These are phyloP conservation scores for Nannizziopsis barbatae DNA, from an alignment of 2,329 filamentous ascomycete genomes.

Conservation along the genomic window DNA sequence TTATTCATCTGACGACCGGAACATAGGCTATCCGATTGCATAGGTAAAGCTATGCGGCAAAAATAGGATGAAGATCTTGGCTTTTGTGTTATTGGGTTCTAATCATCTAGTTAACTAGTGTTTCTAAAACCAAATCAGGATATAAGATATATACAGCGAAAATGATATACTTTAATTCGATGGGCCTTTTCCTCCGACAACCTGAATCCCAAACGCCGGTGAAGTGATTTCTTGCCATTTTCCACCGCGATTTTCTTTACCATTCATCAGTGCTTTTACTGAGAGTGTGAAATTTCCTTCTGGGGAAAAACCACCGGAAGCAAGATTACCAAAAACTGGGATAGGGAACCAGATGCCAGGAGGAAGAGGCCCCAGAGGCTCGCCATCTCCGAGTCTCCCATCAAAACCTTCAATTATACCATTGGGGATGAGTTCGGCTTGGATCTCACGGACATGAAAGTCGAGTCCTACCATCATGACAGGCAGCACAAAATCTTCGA, in stretches of 20 bases:
- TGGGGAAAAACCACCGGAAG: neutral
- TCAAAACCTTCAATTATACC: constrained; percentile 3
- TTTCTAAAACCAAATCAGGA: no score
- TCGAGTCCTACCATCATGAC: constrained; percentile 35
- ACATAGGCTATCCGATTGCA: no score
- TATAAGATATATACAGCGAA: no score
- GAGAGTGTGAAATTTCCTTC: constrained; percentile 9
- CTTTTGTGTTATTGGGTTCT: no score
- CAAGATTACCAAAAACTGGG: constrained; percentile 10
- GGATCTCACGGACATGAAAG: constrained; percentile 3
- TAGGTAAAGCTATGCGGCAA: no score
- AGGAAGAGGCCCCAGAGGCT: constrained; percentile 7
- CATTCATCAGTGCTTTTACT: constrained; percentile 4
- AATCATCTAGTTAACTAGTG: no score
- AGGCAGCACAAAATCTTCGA: constrained; percentile 42
- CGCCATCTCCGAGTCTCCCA: constrained; percentile 1
- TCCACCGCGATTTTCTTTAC: neutral
- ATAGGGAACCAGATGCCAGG: constrained; percentile 3
- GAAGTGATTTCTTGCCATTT: constrained; percentile 2
- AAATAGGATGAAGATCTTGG: no score
- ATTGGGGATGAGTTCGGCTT: constrained; percentile 7
- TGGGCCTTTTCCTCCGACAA: constrained; percentile 3
- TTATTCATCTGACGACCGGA: no score
- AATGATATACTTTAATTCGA: no score
- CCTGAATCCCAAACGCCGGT: constrained; percentile 3